phyloP scores from a whole-genome alignment of 2,329 filamentous ascomycete species.

The Cucurbitaria berberidis region DNA sequence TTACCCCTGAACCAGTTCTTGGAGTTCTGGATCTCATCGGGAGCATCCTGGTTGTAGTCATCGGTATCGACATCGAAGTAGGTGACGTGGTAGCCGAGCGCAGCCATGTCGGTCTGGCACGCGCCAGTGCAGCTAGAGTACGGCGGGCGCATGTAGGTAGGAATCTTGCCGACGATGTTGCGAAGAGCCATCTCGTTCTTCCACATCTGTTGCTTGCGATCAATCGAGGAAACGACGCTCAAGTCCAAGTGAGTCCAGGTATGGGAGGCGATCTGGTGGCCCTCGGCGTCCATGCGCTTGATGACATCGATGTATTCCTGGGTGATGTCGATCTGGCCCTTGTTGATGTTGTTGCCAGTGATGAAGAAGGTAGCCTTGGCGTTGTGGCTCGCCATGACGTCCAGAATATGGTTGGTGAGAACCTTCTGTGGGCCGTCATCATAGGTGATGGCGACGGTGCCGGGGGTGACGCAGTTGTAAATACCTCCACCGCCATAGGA shows the following conservation, averaged over 20 bases:
- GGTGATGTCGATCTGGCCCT: slow-evolving; percentile 62
- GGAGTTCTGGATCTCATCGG: slow-evolving; percentile 58
- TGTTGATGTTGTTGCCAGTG: slow-evolving; percentile 63
- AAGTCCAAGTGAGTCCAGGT: slow-evolving; percentile 62
- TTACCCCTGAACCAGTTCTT: slow-evolving; percentile 60
- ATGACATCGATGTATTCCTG: slow-evolving; percentile 58
- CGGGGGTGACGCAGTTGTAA: slow-evolving; percentile 59
- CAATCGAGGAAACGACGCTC: slow-evolving; percentile 50
- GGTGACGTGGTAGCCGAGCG: slow-evolving; percentile 64
- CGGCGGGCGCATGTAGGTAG: slow-evolving; percentile 61
- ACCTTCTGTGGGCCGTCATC: slow-evolving; percentile 68
- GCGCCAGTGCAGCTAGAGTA: slow-evolving; percentile 55
- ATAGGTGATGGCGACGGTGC: slow-evolving; percentile 69
- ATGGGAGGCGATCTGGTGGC: slow-evolving; percentile 67
- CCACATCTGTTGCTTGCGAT: slow-evolving; percentile 57
- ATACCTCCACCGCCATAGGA: slow-evolving; percentile 64
- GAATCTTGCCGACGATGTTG: slow-evolving; percentile 62
- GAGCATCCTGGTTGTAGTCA: slow-evolving; percentile 64
- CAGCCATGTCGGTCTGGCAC: slow-evolving; percentile 50
- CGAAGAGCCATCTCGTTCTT: slow-evolving; percentile 63
- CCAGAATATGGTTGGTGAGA: slow-evolving; percentile 67
- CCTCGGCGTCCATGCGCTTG: slow-evolving; percentile 60
- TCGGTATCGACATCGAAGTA: slow-evolving; percentile 67
- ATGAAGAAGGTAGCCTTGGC: slow-evolving; percentile 74
- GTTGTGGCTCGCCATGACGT: slow-evolving; percentile 64